A percentile compares a stretch with the other conserved stretches of the same genome.
Evolutionary conservation across 805 yeast genomes (phyloP).

Genomic region (Nakazawaea wickerhamii): DNA sequence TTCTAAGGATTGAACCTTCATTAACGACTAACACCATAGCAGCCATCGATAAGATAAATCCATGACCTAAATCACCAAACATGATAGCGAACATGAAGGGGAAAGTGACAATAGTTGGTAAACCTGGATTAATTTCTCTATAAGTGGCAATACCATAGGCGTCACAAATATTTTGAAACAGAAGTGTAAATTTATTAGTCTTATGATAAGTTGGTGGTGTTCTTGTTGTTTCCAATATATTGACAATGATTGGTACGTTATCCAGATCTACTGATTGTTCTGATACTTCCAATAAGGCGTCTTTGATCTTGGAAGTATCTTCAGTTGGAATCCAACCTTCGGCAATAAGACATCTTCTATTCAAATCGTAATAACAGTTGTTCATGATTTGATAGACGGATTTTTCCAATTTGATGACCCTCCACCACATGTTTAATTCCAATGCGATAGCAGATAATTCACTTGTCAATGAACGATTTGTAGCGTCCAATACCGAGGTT

Average conservation of each 20-base stretch:
- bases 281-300: constrained; percentile 52
- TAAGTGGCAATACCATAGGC: constrained; percentile 77
- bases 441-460: constrained; percentile 61
- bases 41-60: constrained; percentile 53
- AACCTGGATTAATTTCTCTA: constrained; percentile 70
- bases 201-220: constrained; percentile 70
- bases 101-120: constrained; percentile 69
- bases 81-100: constrained; percentile 81
- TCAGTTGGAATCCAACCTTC: constrained; percentile 71
- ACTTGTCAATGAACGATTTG: constrained; percentile 51
- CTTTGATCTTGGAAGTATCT: constrained; percentile 43
- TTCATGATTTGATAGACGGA: constrained; percentile 55
- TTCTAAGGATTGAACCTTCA: constrained; percentile 45
- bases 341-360: constrained; percentile 60
- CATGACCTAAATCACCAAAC: constrained; percentile 83
- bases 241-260: constrained; percentile 40
- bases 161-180: constrained; percentile 66
- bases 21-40: constrained; percentile 50
- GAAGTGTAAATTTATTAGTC: constrained; percentile 62
- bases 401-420: constrained; percentile 47
- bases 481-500: constrained; percentile 41
- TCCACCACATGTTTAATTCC: constrained; percentile 59
- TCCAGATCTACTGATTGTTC: constrained; percentile 27
- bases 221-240: constrained; percentile 57
- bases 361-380: constrained; percentile 61